Evolutionary conservation across 139 green algal genomes (phyloP).

Genomic region (Edaphochlamys debaryana): DNA sequence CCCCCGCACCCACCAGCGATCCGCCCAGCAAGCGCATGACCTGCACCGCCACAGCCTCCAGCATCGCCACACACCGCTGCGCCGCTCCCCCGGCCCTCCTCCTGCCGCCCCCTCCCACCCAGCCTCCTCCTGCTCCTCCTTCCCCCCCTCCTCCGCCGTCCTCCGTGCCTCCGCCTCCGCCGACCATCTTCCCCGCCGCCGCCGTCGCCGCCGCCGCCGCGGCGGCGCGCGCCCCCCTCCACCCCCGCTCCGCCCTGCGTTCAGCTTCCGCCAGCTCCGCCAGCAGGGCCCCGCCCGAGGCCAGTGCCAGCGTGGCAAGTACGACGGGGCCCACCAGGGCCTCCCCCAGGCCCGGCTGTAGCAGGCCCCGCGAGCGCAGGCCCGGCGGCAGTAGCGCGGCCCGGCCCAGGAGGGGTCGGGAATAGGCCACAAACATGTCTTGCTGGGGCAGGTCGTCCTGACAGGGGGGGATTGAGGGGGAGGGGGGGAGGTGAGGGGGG

Average conservation of each 20-base stretch:
- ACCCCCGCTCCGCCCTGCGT: too few relatives aligned
- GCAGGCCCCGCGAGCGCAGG: not conserved
- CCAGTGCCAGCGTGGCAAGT: not conserved
- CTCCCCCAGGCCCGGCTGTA: not conserved
- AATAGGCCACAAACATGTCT: conserved; percentile 6
- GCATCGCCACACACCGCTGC: not conserved
- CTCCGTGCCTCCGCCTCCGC: too few relatives aligned
- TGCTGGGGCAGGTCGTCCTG: conserved; percentile 3
- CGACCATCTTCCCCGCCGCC: too few relatives aligned
- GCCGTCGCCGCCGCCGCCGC: too few relatives aligned
- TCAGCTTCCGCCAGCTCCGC: not conserved
- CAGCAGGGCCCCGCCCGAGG: not conserved
- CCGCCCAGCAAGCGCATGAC: conserved; percentile 30
- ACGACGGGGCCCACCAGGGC: conserved; percentile 33
- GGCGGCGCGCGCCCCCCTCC: too few relatives aligned
- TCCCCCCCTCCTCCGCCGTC: too few relatives aligned
- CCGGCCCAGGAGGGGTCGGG: conserved; percentile 4
- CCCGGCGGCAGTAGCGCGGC: conserved; percentile 2
- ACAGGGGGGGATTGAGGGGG: too few relatives aligned
- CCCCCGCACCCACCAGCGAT: not conserved
- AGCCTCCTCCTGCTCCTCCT: too few relatives aligned
- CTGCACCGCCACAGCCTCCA: conserved; percentile 25
- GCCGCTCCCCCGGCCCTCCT: not conserved
- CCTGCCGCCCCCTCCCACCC: too few relatives aligned
- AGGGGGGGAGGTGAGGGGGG: too few relatives aligned